Evolutionary conservation across 2,329 filamentous ascomycete species (phyloP).

Genomic region (Capronia americana): DNA sequence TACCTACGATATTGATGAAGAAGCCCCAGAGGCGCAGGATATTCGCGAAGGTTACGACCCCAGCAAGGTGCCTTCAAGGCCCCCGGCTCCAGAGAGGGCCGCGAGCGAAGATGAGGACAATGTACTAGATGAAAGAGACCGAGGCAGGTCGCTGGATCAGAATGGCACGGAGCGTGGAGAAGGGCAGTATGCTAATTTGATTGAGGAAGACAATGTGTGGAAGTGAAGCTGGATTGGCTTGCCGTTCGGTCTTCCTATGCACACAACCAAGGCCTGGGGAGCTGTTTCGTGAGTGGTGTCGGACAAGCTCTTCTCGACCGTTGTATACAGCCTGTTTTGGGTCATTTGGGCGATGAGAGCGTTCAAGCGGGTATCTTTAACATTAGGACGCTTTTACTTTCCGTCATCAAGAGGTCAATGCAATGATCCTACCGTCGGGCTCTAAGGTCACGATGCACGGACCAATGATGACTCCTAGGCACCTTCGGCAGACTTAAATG

Average conservation of each 20-base stretch:
- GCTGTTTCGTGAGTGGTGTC: neutral
- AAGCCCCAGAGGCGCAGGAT: slow-evolving; percentile 33
- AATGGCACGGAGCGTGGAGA: slow-evolving; percentile 13
- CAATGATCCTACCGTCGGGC: neutral
- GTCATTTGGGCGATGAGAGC: slow-evolving; percentile 21
- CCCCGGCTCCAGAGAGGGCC: slow-evolving; percentile 38
- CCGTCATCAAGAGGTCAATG: neutral
- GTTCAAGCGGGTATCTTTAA: slow-evolving; percentile 25
- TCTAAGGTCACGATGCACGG: neutral
- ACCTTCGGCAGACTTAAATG: neutral
- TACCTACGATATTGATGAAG: slow-evolving; percentile 36
- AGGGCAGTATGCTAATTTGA: slow-evolving; percentile 32
- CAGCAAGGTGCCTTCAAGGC: slow-evolving; percentile 34
- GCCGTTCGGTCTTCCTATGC: neutral
- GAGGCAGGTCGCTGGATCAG: slow-evolving; percentile 11
- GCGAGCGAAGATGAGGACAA: slow-evolving; percentile 37
- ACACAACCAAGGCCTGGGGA: neutral
- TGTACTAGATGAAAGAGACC: slow-evolving; percentile 21
- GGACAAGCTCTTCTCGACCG: neutral
- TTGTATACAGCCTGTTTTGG: slow-evolving; percentile 7
- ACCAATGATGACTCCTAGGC: neutral
- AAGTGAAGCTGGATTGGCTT: slow-evolving; percentile 13
- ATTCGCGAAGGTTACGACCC: slow-evolving; percentile 41
- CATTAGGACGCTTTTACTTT: neutral
- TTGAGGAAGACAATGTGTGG: slow-evolving; percentile 39